Conservation (phyloP, 2,329 filamentous ascomycete genomes). For the Xylaria polymorpha region DNA sequence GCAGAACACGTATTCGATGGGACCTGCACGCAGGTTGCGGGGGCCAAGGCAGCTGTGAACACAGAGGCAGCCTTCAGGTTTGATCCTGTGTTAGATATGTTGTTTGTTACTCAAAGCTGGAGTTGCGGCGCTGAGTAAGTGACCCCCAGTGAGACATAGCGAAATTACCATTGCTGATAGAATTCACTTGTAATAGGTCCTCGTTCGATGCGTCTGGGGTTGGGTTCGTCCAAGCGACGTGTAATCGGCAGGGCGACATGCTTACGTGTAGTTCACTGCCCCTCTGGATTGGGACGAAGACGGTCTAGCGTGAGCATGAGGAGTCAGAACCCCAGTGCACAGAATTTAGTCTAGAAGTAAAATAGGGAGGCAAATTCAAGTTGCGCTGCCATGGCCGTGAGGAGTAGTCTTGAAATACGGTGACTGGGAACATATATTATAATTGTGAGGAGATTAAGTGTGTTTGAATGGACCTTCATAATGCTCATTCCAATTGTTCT, state of each 20-base stretch:
- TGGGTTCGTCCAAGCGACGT: constrained; percentile 50
- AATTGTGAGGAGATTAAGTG: not conserved
- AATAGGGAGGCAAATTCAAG: not conserved
- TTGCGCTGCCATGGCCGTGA: not conserved
- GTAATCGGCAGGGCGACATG: constrained; percentile 46
- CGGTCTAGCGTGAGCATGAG: constrained; percentile 25
- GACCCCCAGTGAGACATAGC: not conserved
- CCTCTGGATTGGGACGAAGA: constrained; percentile 50
- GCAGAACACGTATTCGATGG: constrained; percentile 43
- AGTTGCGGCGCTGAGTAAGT: constrained; percentile 48
- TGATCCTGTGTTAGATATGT: constrained; percentile 46
- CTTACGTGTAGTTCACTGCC: constrained; percentile 49
- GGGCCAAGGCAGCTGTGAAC: constrained; percentile 17
- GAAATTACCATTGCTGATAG: not conserved
- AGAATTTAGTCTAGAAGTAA: not conserved
- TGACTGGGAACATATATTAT: not conserved
- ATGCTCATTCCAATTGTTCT: not conserved
- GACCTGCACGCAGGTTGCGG: constrained; percentile 40
- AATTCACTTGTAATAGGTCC: constrained; percentile 34
- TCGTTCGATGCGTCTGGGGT: constrained; percentile 46
- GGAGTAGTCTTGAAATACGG: not conserved
- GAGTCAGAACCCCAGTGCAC: not conserved
- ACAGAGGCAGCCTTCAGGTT: constrained; percentile 47
- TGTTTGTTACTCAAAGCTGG: constrained; percentile 48
- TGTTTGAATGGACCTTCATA: not conserved